Evolutionary conservation across 352 stramenopile species (phyloP), one percentile per base, ranked within the genome.

Genomic region (Phytopythium mirpurense): DNA sequence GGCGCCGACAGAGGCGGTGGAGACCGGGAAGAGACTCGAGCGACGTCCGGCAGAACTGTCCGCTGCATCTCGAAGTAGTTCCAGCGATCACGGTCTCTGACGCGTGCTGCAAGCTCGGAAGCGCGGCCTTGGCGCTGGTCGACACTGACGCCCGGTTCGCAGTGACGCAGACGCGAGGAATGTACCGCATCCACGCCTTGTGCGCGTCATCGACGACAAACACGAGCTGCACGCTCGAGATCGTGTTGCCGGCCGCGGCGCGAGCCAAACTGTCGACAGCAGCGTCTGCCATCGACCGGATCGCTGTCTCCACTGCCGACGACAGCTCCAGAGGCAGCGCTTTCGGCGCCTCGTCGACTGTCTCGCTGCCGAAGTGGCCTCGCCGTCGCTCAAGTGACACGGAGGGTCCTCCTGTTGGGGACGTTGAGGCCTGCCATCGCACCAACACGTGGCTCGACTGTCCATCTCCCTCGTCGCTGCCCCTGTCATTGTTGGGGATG

Each of bases 21-120:
- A 90, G 53, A 12, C 79, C 79, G 19, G 63, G 32, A 0, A 90
- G 44, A 1, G 62, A 56, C n/a, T 55, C 45, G 16, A 77, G 55
- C 10, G 62, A 24, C 2, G 62, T 54, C 32, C 62, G 57, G 29
- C 82, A 93, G 53, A 93, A 93, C 37, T 90, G 78, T 10, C 82
- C 79, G 8, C 69, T 73, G 51, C 82, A 93, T 41, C 76, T 86
- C 4, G 24, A n/a, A 12, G 15, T 52, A 9, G 14, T 4, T 21
- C 14, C 21, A 29, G 42, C 24, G 48, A 14, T 38, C 26, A 63
- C 54, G 3, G 12, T 44, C 34, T 51, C 56, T 31, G 47, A 37
- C 23, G 29, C 27, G 7, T 51, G 26, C 41, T 64, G 48, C 1
- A 91, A 51, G 34, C 70, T 77, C 5, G 80, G 78, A 3, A 91